Percentiles rank a stretch among this genome's conserved stretches.
phyloP scores from a whole-genome alignment of 2,329 filamentous ascomycete genomes.

The Clonostachys sp. region DNA sequence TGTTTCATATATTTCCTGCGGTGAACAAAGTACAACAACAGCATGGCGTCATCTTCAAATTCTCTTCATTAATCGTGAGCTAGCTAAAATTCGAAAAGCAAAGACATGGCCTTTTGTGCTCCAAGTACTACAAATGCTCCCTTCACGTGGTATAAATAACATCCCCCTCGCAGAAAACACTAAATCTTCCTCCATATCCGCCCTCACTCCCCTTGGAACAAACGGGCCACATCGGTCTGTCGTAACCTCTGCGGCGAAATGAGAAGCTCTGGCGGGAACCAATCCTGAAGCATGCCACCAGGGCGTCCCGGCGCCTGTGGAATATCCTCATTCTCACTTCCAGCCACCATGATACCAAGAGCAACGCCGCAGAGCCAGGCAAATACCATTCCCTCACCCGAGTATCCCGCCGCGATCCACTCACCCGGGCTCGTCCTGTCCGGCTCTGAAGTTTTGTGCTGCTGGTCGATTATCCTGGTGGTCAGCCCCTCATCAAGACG shows the following conservation, averaged over 20 bases:
- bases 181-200: no score
- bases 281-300: not conserved
- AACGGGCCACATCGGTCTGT: no score
- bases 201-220: no score
- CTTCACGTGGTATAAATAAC: no score
- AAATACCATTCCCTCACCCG: conserved; percentile 44
- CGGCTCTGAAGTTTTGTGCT: not conserved
- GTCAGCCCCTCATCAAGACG: conserved; percentile 22
- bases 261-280: not conserved
- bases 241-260: not conserved
- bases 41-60: no score
- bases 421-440: conserved; percentile 19
- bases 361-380: conserved; percentile 43
- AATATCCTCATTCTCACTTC: not conserved
- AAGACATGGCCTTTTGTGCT: no score
- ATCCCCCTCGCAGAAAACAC: no score
- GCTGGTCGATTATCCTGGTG: conserved; percentile 5
- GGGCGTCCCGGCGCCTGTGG: not conserved
- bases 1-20: no score
- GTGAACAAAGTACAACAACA: no score
- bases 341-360: not conserved
- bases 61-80: no score
- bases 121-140: no score
- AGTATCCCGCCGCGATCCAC: conserved; percentile 43
- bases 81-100: no score